Conservation (phyloP, 768 basidiomycete species). For the Russula sp. region DNA sequence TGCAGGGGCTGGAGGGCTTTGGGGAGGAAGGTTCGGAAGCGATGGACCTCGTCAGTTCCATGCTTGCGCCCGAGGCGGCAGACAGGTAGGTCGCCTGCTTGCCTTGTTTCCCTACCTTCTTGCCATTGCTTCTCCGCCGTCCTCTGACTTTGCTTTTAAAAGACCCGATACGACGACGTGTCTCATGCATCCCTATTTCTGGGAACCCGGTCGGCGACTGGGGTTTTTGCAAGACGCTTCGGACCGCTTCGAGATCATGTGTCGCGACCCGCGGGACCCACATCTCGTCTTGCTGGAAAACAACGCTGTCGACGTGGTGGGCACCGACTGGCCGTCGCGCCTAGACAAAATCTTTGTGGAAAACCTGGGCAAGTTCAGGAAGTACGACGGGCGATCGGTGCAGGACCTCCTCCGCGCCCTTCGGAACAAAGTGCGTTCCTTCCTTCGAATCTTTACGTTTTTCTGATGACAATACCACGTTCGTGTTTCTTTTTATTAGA, state of each 20-base stretch:
- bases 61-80: conserved; percentile 74
- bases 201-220: conserved; percentile 80
- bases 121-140: background rate
- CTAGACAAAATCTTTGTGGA: conserved; percentile 89
- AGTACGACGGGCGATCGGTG: conserved; percentile 88
- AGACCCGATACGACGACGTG: conserved; percentile 87
- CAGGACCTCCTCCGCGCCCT: conserved; percentile 90
- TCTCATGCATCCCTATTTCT: conserved; percentile 93
- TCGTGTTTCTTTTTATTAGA: conserved; percentile 40
- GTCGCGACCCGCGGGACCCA: conserved; percentile 79
- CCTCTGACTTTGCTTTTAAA: background rate
- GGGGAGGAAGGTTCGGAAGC: conserved; percentile 96
- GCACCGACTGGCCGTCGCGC: conserved; percentile 82
- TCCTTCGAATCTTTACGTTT: background rate
- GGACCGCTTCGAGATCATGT: conserved; percentile 97
- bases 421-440: conserved; percentile 77
- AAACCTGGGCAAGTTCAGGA: conserved; percentile 94
- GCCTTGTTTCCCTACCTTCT: background rate
- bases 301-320: conserved; percentile 64
- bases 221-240: conserved; percentile 97
- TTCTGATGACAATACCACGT: background rate
- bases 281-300: conserved; percentile 71
- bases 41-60: conserved; percentile 65
- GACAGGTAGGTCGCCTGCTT: conserved; percentile 44
- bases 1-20: conserved; percentile 68